Evolutionary conservation across 345 rosid genomes (phyloP).

Genomic region (Gossypium longicalyx): DNA sequence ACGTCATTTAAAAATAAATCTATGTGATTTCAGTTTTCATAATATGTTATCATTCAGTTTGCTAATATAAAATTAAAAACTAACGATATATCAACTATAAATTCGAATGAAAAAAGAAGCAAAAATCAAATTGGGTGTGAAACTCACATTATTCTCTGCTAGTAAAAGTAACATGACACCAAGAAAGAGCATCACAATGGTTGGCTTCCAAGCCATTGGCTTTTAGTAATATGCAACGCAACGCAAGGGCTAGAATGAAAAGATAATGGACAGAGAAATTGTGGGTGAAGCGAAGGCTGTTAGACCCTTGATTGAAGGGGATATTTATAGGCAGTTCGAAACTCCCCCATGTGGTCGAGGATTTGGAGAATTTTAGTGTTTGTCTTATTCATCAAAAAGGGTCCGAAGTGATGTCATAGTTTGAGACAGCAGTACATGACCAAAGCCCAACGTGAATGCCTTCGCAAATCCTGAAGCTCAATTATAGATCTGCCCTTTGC

Average conservation of each 20-base stretch:
- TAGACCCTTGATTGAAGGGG: background rate
- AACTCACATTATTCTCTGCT: constrained; percentile 8
- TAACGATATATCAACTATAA: no score
- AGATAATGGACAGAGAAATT: background rate
- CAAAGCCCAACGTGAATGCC: no score
- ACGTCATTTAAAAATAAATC: no score
- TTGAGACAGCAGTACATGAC: background rate
- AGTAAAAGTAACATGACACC: background rate
- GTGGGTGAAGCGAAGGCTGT: background rate
- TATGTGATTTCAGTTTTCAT: no score
- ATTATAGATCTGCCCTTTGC: no score
- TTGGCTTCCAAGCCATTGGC: background rate
- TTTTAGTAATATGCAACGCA: background rate
- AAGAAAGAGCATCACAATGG: background rate
- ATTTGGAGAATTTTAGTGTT: background rate
- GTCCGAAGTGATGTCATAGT: background rate
- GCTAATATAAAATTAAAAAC: no score
- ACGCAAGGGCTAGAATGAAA: background rate
- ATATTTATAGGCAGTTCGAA: constrained; percentile 8
- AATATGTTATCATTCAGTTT: no score
- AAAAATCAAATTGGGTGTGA: background rate
- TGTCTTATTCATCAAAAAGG: background rate
- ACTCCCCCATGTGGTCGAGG: background rate
- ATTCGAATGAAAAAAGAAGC: background rate
- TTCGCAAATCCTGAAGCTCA: no score